Evolutionary conservation across 768 basidiomycete genomes (phyloP), one percentile per base, ranked within the genome.

Genomic region (Chalciporus chontae): DNA sequence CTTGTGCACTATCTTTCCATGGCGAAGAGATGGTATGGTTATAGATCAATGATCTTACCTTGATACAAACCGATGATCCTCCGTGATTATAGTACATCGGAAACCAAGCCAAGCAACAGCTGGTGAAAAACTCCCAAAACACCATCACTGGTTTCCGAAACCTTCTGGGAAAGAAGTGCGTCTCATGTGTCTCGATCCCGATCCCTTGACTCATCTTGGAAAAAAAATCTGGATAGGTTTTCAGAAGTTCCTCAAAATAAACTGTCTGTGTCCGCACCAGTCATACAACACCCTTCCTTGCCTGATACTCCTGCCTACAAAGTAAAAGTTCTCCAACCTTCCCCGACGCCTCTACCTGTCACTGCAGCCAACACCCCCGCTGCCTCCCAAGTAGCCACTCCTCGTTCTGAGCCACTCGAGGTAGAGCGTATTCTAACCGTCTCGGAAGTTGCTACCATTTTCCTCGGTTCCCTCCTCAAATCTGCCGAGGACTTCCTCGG

Each of bases 91-190:
- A 96, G 94, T 97, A 98, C 73, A 89, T 95, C 44, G 96, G 96
- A 53, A 94, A 90, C 69, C 89, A 92, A 63, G 95, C 94, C 36
- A 91, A 86, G 63, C 85, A 83, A 3, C 96, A 98, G 64, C 84
- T 97, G 34, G 90, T 98, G 13, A 96, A 96, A 72, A 98, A 99
- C 69, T 73, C 87, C 0, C 77, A 85, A 61, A 98, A 99, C 67
- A 95, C 94, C 15, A 94, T 98, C 60, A 83, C 82, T n/a, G 90
- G 88, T 2, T 98, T 98, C 77, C 79, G 94, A 21, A 93, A 96
- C 66, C 74, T 97, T 8, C 74, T 99, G 23, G 95, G 95, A 47
- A 90, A 93, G 77, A 93, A 84, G 87, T 94, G 51, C 23, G 81
- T 71, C n/a, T 11, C 29, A 11, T 4, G 9, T 17, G 24, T 42